A percentile compares a stretch with the other conserved stretches of the same genome.
phyloP scores from a whole-genome alignment of 164 flowering plant species.

The Annona cherimola region DNA sequence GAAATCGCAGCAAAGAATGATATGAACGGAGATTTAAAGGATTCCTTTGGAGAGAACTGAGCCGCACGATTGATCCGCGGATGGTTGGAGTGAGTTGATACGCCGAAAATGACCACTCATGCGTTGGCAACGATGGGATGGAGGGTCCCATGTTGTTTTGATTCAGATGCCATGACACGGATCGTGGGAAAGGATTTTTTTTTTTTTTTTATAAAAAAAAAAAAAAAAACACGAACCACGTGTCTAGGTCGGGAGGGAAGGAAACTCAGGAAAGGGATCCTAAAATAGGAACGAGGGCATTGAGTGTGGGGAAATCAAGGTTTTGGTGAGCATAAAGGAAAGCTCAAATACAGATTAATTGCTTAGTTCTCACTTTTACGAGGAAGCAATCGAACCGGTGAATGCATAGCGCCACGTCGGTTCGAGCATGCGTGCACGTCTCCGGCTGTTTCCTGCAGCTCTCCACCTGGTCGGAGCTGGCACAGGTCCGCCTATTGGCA shows the following conservation, averaged over 20 bases:
- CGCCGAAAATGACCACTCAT: neutral
- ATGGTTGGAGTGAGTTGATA: neutral
- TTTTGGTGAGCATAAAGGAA: neutral
- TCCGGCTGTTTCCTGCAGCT: neutral
- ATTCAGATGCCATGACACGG: too few species aligned
- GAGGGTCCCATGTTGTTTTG: too few species aligned
- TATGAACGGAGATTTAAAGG: neutral
- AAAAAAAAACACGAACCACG: neutral
- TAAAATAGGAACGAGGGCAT: neutral
- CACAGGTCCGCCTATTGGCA: neutral
- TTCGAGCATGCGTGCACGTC: neutral
- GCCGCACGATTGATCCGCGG: neutral
- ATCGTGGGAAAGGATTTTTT: too few species aligned
- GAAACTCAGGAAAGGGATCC: neutral
- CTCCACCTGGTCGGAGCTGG: neutral
- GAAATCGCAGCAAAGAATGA: neutral
- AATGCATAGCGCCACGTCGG: neutral
- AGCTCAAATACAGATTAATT: neutral
- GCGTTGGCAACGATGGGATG: too few species aligned
- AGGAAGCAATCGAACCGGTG: neutral
- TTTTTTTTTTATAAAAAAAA: too few species aligned
- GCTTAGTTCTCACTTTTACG: neutral
- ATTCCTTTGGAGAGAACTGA: neutral
- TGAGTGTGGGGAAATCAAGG: constrained; percentile 5
- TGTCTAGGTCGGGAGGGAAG: neutral